These are phyloP conservation scores for Cornus florida DNA, from an alignment of 148 eudicot species.

Conservation along the genomic window DNA sequence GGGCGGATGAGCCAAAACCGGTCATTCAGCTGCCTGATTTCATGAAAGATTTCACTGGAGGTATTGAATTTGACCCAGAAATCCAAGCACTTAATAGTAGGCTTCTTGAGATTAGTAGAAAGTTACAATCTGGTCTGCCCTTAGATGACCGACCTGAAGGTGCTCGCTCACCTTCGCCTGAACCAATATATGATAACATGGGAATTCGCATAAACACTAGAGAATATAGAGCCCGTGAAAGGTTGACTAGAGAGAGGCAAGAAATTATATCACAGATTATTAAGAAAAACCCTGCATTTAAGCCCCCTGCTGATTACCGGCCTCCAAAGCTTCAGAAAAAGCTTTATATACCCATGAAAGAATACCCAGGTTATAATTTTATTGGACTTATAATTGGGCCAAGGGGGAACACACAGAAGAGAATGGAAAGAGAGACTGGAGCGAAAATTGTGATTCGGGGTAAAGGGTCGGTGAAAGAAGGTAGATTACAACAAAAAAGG, in stretches of 20 bases:
- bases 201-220: slow-evolving; percentile 85
- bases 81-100: slow-evolving; percentile 66
- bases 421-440: slow-evolving; percentile 91
- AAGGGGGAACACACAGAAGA: slow-evolving; percentile 85
- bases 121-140: slow-evolving; percentile 62
- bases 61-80: slow-evolving; percentile 82
- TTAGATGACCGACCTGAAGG: slow-evolving; percentile 86
- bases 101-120: slow-evolving; percentile 70
- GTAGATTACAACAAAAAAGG: slow-evolving; percentile 69
- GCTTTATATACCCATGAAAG: slow-evolving; percentile 86
- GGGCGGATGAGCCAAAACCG: slow-evolving; percentile 80
- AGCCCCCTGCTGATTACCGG: slow-evolving; percentile 85
- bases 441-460: slow-evolving; percentile 91
- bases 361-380: slow-evolving; percentile 84
- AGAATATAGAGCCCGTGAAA: slow-evolving; percentile 79
- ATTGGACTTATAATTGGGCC: slow-evolving; percentile 94
- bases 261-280: slow-evolving; percentile 75
- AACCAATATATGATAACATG: slow-evolving; percentile 78
- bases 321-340: slow-evolving; percentile 85
- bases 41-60: slow-evolving; percentile 61
- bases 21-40: slow-evolving; percentile 75
- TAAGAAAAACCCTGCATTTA: slow-evolving; percentile 75
- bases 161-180: slow-evolving; percentile 90
- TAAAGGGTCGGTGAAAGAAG: slow-evolving; percentile 83
- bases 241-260: slow-evolving; percentile 65